Base-by-base conservation (phyloP, 2,329 filamentous ascomycete genomes). In the Pyricularia sp. region DNA sequence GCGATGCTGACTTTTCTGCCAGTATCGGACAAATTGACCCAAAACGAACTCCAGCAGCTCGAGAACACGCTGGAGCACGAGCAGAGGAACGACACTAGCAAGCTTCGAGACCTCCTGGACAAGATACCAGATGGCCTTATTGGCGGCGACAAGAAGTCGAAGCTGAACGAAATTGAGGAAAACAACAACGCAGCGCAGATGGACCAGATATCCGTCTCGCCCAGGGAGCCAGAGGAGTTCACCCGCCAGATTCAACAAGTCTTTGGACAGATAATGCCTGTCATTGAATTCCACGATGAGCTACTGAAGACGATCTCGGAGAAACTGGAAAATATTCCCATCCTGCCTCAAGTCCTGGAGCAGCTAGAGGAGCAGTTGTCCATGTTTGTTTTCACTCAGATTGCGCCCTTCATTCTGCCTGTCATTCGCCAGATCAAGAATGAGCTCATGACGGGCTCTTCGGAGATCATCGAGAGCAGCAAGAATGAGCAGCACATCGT, bases 241-340 rank as follows among this genome's bases (percentile, higher is more conserved):
- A 93, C 93, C 17, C 76, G 78, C n/a, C 92, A 96, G 77, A 83
- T 96, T 73, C 83, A 89, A 72, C 84, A 92, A 71, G 83, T 93
- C 67, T 91, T 90, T 72, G 81, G 85, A 76, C 90, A 97, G 78
- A 90, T 97, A 73, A 94, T 94, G 83, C 94, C 94, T 1, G 91
- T 93, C 71, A 90, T 97, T 70, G 86, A 97, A 77, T 97, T 93
- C 83, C 94, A 97, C 75, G 94, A 97, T 77, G 88, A 94, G 66
- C 82, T 97, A 70, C 89, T 97, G 85, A 89, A 94, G 81, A 81
- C 80, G 67, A 94, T 97, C 74, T 87, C 87, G 65, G 83, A 90
- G 74, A 89, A 92, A 14, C 89, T 97, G 70, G 92, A 96, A 78
- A 89, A 92, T 72, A 93, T 97, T 59, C 94, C 94, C 0, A 84